These are phyloP conservation scores for Apostasia ramifera DNA, from an alignment of 106 monocot genomes.

Conservation along the genomic window DNA sequence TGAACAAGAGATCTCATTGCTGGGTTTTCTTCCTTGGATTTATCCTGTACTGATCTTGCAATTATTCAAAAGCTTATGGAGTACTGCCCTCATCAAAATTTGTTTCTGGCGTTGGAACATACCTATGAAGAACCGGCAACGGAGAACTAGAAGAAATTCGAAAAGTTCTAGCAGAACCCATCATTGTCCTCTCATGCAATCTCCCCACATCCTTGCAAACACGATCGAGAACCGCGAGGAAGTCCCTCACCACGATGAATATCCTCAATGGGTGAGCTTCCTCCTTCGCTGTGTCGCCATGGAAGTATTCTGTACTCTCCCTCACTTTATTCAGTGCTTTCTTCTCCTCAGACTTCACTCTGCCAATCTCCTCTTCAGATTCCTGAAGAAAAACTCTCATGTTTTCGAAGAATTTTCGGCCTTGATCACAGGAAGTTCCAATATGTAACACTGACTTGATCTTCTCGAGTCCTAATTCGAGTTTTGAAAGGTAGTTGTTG, in stretches of 20 bases:
- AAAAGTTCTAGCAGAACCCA: slow-evolving; percentile 61
- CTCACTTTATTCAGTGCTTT: slow-evolving; percentile 29
- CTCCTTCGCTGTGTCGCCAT: slow-evolving; percentile 65
- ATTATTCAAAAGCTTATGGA: too few species aligned
- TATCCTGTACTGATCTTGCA: too few species aligned
- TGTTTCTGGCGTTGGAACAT: slow-evolving; percentile 7
- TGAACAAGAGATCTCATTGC: too few species aligned
- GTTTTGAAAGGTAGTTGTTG: slow-evolving; percentile 48
- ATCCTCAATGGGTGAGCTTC: slow-evolving; percentile 78
- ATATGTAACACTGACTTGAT: slow-evolving; percentile 45
- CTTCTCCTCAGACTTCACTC: slow-evolving; percentile 47
- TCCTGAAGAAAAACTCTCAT: slow-evolving; percentile 47
- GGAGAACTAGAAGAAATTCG: slow-evolving; percentile 44
- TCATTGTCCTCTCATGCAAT: slow-evolving; percentile 42
- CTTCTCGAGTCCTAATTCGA: slow-evolving; percentile 58
- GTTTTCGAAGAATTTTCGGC: slow-evolving; percentile 45
- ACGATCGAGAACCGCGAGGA: slow-evolving; percentile 49
- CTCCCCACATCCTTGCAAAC: slow-evolving; percentile 74
- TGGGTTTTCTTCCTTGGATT: too few species aligned
- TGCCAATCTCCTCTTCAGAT: slow-evolving; percentile 47
- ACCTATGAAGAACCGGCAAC: slow-evolving; percentile 43
- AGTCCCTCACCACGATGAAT: slow-evolving; percentile 80
- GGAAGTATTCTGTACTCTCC: slow-evolving; percentile 80
- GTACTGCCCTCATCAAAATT: slow-evolving; percentile 50
- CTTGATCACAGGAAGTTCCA: slow-evolving; percentile 30